Base-by-base conservation (phyloP, 345 rosid species). In the Hevea brasiliensis region DNA sequence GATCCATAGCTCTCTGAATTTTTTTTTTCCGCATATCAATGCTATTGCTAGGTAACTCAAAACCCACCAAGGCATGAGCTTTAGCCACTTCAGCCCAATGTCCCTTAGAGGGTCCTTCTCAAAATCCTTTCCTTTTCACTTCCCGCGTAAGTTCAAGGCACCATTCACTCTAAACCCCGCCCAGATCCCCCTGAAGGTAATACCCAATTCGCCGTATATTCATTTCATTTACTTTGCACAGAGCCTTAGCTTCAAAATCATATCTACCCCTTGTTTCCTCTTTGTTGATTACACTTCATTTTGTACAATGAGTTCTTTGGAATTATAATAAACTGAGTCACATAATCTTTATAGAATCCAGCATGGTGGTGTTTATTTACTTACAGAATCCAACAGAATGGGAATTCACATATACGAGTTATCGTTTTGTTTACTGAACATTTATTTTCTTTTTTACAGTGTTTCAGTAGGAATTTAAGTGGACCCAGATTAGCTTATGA, bases 81-180 rank as follows among this genome's bases (percentile, higher is more conserved):
- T 77, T 53, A 62, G 60, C 10, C 65, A 77, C 61, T 44, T 80
- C 4, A 26, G 70, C 57, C 26, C 26, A 59, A 67, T 67, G 71
- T 78, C 77, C 56, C 70, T 84, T 68, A 69, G 70, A 24, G 61
- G 77, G 26, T 81, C 84, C 13, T 66, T 81, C 55, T 72, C 84
- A 51, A 78, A 47, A 65, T 76, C 79, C 72, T 74, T 75, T 76
- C 23, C 71, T 66, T 72, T 55, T 58, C 44, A 54, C 47, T 64
- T 81, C 70, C 84, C 85, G 59, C 80, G 58, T 24, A 73, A 81
- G 54, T 65, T 78, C 81, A 54, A 54, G 32, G 10, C 67, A 10
- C 63, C 60, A 1, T 11, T 56, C 66, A n/a, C 20, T 77, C 44
- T 35, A 2, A 80, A 61, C 41, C 68, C 64, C 59, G 56, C 77